Evolutionary conservation across 2,329 filamentous ascomycete species (phyloP).

Genomic region (Ceratocystiopsis brevicomis): DNA sequence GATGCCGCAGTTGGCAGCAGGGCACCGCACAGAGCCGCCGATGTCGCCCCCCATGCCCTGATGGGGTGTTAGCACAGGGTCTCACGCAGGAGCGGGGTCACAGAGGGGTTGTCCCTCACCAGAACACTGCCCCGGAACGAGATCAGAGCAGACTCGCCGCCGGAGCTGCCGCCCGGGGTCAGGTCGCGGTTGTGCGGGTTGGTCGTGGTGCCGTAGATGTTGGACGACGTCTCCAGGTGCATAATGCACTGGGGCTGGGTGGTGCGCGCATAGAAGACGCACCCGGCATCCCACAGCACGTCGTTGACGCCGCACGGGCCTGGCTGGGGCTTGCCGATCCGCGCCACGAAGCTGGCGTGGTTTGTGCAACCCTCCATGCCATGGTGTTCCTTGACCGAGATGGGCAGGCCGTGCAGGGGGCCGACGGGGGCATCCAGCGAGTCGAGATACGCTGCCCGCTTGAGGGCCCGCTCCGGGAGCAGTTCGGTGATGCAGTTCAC

Average conservation of each 20-base stretch:
- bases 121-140: slow-evolving; percentile 15
- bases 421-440: slow-evolving; percentile 15
- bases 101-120: slow-evolving; percentile 16
- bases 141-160: slow-evolving; percentile 18
- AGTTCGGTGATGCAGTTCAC: slow-evolving; percentile 20
- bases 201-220: slow-evolving; percentile 14
- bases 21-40: slow-evolving; percentile 10
- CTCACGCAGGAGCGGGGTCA: neutral
- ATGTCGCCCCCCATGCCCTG: slow-evolving; percentile 22
- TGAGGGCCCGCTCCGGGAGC: slow-evolving; percentile 15
- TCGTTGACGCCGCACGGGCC: neutral
- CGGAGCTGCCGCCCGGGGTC: slow-evolving; percentile 18
- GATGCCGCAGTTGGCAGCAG: slow-evolving; percentile 14
- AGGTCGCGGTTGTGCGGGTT: slow-evolving; percentile 17
- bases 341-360: neutral
- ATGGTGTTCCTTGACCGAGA: slow-evolving; percentile 14
- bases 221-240: slow-evolving; percentile 15
- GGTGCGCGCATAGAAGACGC: slow-evolving; percentile 12
- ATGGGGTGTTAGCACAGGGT: neutral
- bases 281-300: slow-evolving; percentile 7
- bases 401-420: slow-evolving; percentile 24
- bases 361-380: neutral
- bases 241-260: slow-evolving; percentile 12
- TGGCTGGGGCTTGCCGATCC: neutral
- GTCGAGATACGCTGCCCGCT: slow-evolving; percentile 16